These are phyloP conservation scores for Erysiphe neolycopersici DNA, from an alignment of 2,329 filamentous ascomycete species.

Conservation along the genomic window DNA sequence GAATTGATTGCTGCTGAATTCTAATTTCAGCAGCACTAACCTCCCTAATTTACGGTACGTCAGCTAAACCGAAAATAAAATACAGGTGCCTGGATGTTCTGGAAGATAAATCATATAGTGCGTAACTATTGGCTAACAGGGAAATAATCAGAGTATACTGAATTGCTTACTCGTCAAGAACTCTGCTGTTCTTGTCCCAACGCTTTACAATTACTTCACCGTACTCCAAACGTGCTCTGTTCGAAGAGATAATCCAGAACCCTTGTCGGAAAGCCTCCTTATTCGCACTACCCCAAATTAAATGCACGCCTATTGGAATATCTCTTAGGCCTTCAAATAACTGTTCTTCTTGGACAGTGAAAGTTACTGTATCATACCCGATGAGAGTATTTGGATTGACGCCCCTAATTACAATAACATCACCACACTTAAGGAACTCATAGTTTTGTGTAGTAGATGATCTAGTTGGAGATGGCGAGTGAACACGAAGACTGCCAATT, in stretches of 20 bases:
- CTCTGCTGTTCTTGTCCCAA: slow-evolving; percentile 30
- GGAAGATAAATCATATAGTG: too few species aligned
- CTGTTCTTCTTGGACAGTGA: slow-evolving; percentile 21
- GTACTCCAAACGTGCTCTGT: slow-evolving; percentile 7
- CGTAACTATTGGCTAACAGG: too few species aligned
- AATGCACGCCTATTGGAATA: slow-evolving; percentile 27
- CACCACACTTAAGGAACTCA: slow-evolving; percentile 15
- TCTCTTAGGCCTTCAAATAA: slow-evolving; percentile 26
- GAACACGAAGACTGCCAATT: slow-evolving; percentile 19
- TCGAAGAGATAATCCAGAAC: slow-evolving; percentile 23
- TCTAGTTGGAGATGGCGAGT: slow-evolving; percentile 9
- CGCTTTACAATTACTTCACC: slow-evolving; percentile 19
- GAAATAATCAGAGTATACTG: too few species aligned
- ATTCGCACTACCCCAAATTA: slow-evolving; percentile 29
- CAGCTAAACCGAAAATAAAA: neutral
- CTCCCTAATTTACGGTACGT: slow-evolving; percentile 12
- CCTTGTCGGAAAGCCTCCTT: slow-evolving; percentile 24
- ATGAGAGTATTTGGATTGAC: slow-evolving; percentile 16
- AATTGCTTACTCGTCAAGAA: slow-evolving; percentile 18
- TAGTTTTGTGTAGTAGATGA: slow-evolving; percentile 2
- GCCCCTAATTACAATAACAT: slow-evolving; percentile 25
- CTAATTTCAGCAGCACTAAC: slow-evolving; percentile 19
- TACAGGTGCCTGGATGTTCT: neutral
- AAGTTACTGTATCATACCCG: slow-evolving; percentile 15
- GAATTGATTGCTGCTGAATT: slow-evolving; percentile 17